A percentile compares a stretch with the other conserved stretches of the same genome.
These are phyloP conservation scores for Tolypocladium album DNA, from an alignment of 2,329 filamentous ascomycete genomes.

Conservation along the genomic window DNA sequence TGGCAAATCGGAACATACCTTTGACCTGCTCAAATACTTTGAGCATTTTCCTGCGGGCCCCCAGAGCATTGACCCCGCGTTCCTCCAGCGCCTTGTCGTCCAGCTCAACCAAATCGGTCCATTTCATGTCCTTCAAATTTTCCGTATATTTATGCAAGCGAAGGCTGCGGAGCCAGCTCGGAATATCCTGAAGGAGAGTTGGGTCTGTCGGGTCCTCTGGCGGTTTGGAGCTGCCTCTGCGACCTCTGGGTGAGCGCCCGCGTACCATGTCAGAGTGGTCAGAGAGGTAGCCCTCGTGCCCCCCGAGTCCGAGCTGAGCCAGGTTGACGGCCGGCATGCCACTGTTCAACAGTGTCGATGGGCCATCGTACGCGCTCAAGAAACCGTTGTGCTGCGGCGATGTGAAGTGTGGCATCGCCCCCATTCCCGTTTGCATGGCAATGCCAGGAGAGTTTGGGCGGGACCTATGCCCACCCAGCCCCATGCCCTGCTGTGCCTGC, in stretches of 20 bases:
- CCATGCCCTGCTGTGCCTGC: slow-evolving; percentile 55
- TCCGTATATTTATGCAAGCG: slow-evolving; percentile 98
- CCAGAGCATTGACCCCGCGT: slow-evolving; percentile 87
- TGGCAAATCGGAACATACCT: slow-evolving; percentile 33
- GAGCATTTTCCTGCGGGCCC: slow-evolving; percentile 92
- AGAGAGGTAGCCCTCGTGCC: slow-evolving; percentile 79
- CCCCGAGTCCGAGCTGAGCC: slow-evolving; percentile 57
- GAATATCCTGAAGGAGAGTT: slow-evolving; percentile 83
- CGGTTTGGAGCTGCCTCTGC: slow-evolving; percentile 90
- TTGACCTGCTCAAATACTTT: slow-evolving; percentile 98
- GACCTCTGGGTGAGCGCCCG: slow-evolving; percentile 83
- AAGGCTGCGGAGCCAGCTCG: slow-evolving; percentile 88
- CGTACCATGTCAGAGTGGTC: slow-evolving; percentile 88
- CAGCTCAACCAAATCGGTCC: slow-evolving; percentile 84
- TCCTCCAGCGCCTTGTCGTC: slow-evolving; percentile 90
- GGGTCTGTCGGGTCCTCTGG: slow-evolving; percentile 95
- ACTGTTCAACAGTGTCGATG: slow-evolving; percentile 57
- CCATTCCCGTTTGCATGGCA: slow-evolving; percentile 60
- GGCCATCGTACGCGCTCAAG: slow-evolving; percentile 74
- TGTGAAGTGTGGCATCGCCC: slow-evolving; percentile 58
- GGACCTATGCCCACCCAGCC: slow-evolving; percentile 62
- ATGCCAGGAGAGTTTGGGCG: slow-evolving; percentile 84
- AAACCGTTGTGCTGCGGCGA: slow-evolving; percentile 94
- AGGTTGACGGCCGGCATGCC: slow-evolving; percentile 63
- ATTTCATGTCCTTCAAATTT: slow-evolving; percentile 93